These are phyloP conservation scores for Trichomonascus vanleenenianus DNA, from an alignment of 805 yeast genomes.

Conservation along the genomic window DNA sequence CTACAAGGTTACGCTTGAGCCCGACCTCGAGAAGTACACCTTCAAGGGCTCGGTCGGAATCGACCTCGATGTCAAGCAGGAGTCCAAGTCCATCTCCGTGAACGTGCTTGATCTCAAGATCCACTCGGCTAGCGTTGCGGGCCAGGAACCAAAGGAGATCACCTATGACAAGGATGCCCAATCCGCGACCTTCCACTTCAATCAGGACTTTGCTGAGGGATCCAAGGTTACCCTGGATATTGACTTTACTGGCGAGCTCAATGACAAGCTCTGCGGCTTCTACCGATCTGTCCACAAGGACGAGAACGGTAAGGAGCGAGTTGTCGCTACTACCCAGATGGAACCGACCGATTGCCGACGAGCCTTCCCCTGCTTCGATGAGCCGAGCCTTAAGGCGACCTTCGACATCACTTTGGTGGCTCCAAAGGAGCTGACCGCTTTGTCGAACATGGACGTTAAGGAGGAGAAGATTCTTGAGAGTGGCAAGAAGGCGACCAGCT, in stretches of 20 bases:
- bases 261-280: slow-evolving; percentile 68
- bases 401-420: slow-evolving; percentile 53
- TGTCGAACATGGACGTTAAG: slow-evolving; percentile 61
- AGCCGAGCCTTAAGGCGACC: slow-evolving; percentile 62
- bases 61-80: slow-evolving; percentile 36
- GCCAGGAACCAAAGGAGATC: slow-evolving; percentile 25
- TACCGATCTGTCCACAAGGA: slow-evolving; percentile 56
- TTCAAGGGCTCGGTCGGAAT: slow-evolving; percentile 31
- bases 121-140: slow-evolving; percentile 36
- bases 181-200: slow-evolving; percentile 53
- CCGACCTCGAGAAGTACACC: slow-evolving; percentile 40
- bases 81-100: slow-evolving; percentile 41
- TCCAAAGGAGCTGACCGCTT: slow-evolving; percentile 43
- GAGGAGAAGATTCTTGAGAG: slow-evolving; percentile 30
- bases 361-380: slow-evolving; percentile 72
- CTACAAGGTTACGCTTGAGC: slow-evolving; percentile 62
- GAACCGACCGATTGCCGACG: slow-evolving; percentile 73
- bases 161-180: slow-evolving; percentile 48
- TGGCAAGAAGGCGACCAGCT: slow-evolving; percentile 39
- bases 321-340: slow-evolving; percentile 61
- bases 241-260: slow-evolving; percentile 47
- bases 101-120: slow-evolving; percentile 62
- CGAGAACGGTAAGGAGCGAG: slow-evolving; percentile 43
- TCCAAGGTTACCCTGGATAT: slow-evolving; percentile 50
- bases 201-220: slow-evolving; percentile 29